Base-by-base conservation (phyloP, 805 yeast species). In the Brettanomyces custersianus region DNA sequence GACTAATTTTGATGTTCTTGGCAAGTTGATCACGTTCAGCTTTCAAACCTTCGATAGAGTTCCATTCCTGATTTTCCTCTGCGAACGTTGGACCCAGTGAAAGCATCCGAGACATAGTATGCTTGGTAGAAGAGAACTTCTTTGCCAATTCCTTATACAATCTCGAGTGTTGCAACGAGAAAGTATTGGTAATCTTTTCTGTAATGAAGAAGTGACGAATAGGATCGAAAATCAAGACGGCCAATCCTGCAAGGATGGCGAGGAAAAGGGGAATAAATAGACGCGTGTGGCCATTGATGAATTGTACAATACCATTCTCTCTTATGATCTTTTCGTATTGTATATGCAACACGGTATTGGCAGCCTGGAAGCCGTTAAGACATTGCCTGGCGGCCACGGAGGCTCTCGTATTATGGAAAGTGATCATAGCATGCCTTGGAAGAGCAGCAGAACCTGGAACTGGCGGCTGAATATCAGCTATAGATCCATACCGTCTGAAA, bases 361-460 rank as follows among this genome's bases (percentile, higher is more conserved):
- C 76, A 27, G 83, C 61, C 16, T 62, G 65, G 41, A 82, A 62
- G 22, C 95, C 96, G 13, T 94, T 86, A 17, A 85, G 68, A 68
- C 98, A 92, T 57, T 87, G 87, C 50, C 85, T 78, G 0, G 97
- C 96, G 40, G 86, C 64, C 6, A 86, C 77, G 1, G 96, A 92
- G 26, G 84, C 74, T 40, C 82, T 66, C 6, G 70, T 56, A 2
- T 66, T 51, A 29, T 67, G 62, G 57, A 78, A 92, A 4, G 62
- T 59, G 3, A 90, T 70, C 3, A 57, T 54, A 6, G 86, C 79
- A 26, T 46, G 41, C 13, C 72, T 56, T 4, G 77, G 74, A 3
- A 57, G 44, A 29, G 67, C 73, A 36, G 68, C 67, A 3, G 63
- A 48, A 20, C 63, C 68, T 1, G 70, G 60, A 1, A 74, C 67